Evolutionary conservation across 495 filamentous ascomycete genomes (phyloP), one percentile per base, ranked within the genome.

Genomic region (Achaetomiella virescens): DNA sequence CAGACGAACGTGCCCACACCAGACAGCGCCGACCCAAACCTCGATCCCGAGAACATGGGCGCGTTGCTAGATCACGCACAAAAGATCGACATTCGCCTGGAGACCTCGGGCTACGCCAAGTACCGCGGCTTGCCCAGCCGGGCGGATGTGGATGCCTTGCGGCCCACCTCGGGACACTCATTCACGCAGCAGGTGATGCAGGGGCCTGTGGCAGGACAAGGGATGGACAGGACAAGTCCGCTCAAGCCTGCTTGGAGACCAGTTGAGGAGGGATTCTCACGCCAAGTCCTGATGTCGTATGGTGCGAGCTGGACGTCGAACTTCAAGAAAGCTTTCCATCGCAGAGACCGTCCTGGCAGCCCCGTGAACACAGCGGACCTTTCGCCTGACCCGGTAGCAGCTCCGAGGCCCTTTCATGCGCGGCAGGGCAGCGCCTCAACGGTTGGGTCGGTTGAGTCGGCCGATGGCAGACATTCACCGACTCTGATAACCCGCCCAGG

Each of bases 1-100:
- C 72, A 74, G 55, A 63, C 75, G 54, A 72, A 72, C 61, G 67
- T 73, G 59, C 58, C 69, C 17, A 48, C 68, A 0, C 66, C 66
- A 0, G 62, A 64, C 5, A 41, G 35, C 6, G 65, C 63, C 8
- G 57, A 62, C 36, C 60, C 65, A 1, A 56, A 47, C 12, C 63
- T 70, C n/a, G 62, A 70, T 20, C 54, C 66, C 2, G 49, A 65
- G 44, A 74, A 81, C 61, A 78, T 91, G 42, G 82, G 87, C 7
- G 22, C 79, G 83, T 35, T 55, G 17, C 21, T 61, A 6, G 56
- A 63, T 8, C 59, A 63, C 6, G 64, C 66, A 21, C 73, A 70
- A n/a, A 70, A 69, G 20, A 71, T 78, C 44, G 66, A 71, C 47
- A 70, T 79, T 54, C 73, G 70, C 24, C 45, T 78, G 38, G 72